Percentiles rank a stretch among this genome's conserved stretches.
These are phyloP conservation scores for Exophiala sp. DNA, from an alignment of 2,329 filamentous ascomycete genomes.

Conservation along the genomic window DNA sequence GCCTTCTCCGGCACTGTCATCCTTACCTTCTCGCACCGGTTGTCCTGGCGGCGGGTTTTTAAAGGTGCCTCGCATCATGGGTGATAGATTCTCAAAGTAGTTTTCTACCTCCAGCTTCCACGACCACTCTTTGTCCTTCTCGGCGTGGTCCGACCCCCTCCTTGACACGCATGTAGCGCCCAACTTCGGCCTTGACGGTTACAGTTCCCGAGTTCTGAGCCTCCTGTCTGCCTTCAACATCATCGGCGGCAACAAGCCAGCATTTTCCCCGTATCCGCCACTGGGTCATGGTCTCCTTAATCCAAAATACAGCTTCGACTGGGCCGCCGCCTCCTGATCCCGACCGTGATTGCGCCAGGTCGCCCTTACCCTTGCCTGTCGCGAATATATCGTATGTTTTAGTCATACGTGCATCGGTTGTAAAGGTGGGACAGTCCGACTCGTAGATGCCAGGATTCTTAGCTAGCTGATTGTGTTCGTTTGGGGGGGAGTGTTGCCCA, in stretches of 20 bases:
- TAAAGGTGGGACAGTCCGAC: conserved; percentile 74
- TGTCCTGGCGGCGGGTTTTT: conserved; percentile 65
- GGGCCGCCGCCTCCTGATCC: conserved; percentile 59
- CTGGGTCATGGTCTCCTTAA: conserved; percentile 63
- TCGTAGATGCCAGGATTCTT: conserved; percentile 66
- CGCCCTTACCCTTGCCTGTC: conserved; percentile 44
- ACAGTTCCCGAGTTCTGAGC: conserved; percentile 49
- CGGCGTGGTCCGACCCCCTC: conserved; percentile 26
- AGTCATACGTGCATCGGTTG: conserved; percentile 81
- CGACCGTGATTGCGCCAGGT: conserved; percentile 37
- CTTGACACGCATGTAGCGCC: conserved; percentile 50
- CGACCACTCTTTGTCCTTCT: conserved; percentile 55
- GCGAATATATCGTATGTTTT: conserved; percentile 68
- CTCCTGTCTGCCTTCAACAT: conserved; percentile 44
- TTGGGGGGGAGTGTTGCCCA: conserved; percentile 65
- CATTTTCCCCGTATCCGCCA: conserved; percentile 77
- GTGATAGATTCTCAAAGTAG: conserved; percentile 84
- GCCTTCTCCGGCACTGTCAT: conserved; percentile 39
- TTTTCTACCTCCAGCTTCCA: conserved; percentile 75
- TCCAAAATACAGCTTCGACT: conserved; percentile 83
- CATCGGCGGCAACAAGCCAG: conserved; percentile 69
- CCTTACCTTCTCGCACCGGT: conserved; percentile 49
- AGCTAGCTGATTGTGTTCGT: conserved; percentile 65
- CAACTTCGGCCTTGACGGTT: conserved; percentile 56
- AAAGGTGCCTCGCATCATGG: conserved; percentile 69